Base-by-base conservation (phyloP, 2,329 filamentous ascomycete species). In the Pseudocercospora musae region DNA sequence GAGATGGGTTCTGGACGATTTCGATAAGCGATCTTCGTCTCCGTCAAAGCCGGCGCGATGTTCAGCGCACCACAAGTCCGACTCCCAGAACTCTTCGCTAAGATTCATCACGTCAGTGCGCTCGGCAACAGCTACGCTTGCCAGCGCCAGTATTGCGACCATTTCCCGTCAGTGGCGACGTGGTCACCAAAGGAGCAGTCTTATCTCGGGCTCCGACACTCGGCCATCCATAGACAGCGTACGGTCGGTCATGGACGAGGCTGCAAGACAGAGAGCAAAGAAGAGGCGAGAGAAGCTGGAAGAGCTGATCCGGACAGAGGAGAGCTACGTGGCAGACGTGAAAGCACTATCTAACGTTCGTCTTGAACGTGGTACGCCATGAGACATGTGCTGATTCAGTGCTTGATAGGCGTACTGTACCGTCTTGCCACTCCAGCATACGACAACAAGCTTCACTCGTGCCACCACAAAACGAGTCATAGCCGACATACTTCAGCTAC, bases 251-350 rank as follows among this genome's bases (percentile, higher is more conserved):
- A 74, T 87, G 10, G 92, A 96, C 68, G 84, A 88, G 62, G 87
- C 83, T 29, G 87, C 89, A n/a, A 84, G 85, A 46, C 84, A 87
- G 67, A 86, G 93, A 58, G 86, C 91, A 1, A 77, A 90, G 20
- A 89, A 92, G 71, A 86, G 95, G 64, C 86, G 91, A 13, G 87
- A 88, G 65, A 87, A 96, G 42, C 78, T 98, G 37, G 90, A 95
- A 72, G 95, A 98, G 77, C 80, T 98, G 56, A 86, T 97, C 64
- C 84, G 79, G 60, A 96, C 93, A 0, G 95, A 98, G 75, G 90
- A 95, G 73, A 87, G 89, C 71, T 98, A 98, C 74, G 88, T 98
- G 69, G 86, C 88, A 15, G 94, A 96, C 71, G 77, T 98, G 62
- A 91, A 91, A 70, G 92, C 95, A 67, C 80, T 98, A 62, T 89